phyloP scores from a whole-genome alignment of 2,329 filamentous ascomycete species.

The Atkinsonella texensis region DNA sequence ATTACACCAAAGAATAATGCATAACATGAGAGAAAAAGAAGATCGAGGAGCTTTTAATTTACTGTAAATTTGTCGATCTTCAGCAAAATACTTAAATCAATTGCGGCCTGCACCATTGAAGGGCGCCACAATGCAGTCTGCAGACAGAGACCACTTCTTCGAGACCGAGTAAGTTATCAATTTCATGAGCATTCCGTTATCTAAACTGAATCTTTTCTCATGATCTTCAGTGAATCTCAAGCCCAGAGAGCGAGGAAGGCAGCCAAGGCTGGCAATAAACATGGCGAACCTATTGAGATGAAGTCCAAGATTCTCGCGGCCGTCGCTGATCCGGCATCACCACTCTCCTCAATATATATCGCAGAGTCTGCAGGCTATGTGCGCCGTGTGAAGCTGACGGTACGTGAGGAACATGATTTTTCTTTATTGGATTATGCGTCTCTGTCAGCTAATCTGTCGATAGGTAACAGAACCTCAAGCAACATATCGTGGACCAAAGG shows the following conservation, averaged over 20 bases:
- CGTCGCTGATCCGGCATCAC: constrained; percentile 50
- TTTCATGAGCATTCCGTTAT: constrained; percentile 12
- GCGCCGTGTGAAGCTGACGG: constrained; percentile 40
- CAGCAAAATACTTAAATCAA: background rate
- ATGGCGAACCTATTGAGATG: constrained; percentile 69
- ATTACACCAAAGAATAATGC: background rate
- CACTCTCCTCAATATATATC: constrained; percentile 52
- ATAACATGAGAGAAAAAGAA: background rate
- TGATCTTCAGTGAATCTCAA: constrained; percentile 32
- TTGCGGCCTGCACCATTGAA: background rate
- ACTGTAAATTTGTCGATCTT: background rate
- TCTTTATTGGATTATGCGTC: background rate
- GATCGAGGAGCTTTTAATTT: background rate
- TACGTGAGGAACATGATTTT: constrained; percentile 3
- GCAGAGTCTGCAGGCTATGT: constrained; percentile 81
- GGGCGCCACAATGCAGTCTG: constrained; percentile 49
- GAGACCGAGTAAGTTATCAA: constrained; percentile 65
- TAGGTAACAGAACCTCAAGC: constrained; percentile 20
- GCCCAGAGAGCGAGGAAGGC: constrained; percentile 47
- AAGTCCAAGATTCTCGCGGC: constrained; percentile 79
- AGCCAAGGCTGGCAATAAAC: constrained; percentile 60
- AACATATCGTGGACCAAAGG: constrained; percentile 60
- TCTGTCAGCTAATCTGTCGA: background rate
- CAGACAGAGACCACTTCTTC: constrained; percentile 75
- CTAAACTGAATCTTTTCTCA: background rate